Evolutionary conservation across 2,329 filamentous ascomycete species (phyloP).

Genomic region (Talaromyces piceae): DNA sequence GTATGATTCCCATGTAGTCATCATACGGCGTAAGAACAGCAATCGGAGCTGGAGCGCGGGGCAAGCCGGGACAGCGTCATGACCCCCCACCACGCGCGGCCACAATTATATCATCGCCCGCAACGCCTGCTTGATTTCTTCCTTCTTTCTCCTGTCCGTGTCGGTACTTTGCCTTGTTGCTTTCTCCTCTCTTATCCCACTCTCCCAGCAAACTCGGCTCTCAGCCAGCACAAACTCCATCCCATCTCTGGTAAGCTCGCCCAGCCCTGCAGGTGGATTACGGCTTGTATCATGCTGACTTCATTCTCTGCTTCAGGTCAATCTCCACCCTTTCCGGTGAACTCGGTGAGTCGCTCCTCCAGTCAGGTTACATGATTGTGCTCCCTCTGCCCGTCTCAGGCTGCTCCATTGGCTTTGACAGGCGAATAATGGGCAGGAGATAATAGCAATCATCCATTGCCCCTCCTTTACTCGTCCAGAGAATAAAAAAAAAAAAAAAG

Average conservation of each 20-base stretch:
- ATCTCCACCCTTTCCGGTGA: constrained; percentile 21
- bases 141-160: not conserved
- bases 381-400: constrained; percentile 15
- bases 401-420: not conserved
- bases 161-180: not conserved
- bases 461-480: too few species aligned
- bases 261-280: not conserved
- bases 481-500: too few species aligned
- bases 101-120: not conserved
- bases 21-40: not conserved
- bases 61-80: not conserved
- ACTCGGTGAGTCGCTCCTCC: constrained; percentile 27
- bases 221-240: too few species aligned
- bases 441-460: too few species aligned
- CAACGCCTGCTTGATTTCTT: not conserved
- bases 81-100: not conserved
- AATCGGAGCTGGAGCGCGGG: not conserved
- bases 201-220: too few species aligned
- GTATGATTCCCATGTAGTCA: too few species aligned
- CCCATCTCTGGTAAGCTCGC: not conserved
- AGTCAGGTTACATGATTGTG: constrained; percentile 6
- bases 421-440: too few species aligned
- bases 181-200: too few species aligned
- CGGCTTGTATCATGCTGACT: constrained; percentile 30
- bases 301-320: constrained; percentile 14